Conservation (phyloP, 352 stramenopile species). For the Globisporangium polare region DNA sequence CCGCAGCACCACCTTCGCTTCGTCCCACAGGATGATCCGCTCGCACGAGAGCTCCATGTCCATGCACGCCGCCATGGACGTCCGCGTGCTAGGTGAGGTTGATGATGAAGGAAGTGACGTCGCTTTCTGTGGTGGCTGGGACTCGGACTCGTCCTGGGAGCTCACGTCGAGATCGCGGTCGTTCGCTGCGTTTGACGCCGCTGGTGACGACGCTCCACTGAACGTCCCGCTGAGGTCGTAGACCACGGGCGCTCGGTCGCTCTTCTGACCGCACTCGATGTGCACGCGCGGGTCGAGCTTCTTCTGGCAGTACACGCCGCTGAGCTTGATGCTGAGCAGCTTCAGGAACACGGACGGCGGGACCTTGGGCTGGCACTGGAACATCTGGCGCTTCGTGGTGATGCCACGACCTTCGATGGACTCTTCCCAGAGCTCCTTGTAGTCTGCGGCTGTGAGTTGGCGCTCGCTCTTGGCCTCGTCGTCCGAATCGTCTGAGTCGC, state of each 20-base stretch:
- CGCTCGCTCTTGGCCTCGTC: constrained; percentile 26
- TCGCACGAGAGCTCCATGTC: constrained; percentile 43
- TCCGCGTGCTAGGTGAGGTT: not conserved
- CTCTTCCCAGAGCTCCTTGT: constrained; percentile 43
- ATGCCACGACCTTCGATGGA: constrained; percentile 32
- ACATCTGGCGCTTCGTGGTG: constrained; percentile 11
- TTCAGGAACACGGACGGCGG: constrained; percentile 32
- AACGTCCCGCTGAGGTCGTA: constrained; percentile 28
- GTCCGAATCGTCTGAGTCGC: constrained; percentile 19
- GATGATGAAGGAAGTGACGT: not conserved
- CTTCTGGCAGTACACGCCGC: constrained; percentile 43
- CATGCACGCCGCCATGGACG: constrained; percentile 7
- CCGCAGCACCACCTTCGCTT: constrained; percentile 52
- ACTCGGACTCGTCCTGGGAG: constrained; percentile 5
- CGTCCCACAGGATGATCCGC: constrained; percentile 52
- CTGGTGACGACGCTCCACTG: not conserved
- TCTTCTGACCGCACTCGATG: constrained; percentile 37
- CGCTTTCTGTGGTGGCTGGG: not conserved
- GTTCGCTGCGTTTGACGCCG: not conserved
- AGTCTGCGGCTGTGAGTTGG: constrained; percentile 32
- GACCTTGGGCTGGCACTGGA: constrained; percentile 24
- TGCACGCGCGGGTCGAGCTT: constrained; percentile 49
- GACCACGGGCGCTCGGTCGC: not conserved
- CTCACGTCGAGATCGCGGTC: not conserved
- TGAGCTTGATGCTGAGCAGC: constrained; percentile 35